A percentile compares a stretch with the other conserved stretches of the same genome.
Conservation (phyloP, 805 yeast species). For the Cyberlindnera bimundalis region DNA sequence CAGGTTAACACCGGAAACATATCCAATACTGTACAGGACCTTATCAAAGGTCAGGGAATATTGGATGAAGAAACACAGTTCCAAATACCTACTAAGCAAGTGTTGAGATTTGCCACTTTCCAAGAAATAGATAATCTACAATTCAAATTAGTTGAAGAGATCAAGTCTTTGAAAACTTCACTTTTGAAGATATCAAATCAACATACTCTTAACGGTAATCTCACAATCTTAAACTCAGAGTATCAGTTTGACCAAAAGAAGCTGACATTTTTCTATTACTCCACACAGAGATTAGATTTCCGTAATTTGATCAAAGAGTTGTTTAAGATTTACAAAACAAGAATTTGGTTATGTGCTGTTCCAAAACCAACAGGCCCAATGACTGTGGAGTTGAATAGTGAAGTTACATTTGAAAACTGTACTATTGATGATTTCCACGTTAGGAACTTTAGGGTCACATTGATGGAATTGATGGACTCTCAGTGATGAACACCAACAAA, state of each 20-base stretch:
- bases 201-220: conserved; percentile 28
- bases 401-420: conserved; percentile 16
- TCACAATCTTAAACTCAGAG: conserved; percentile 61
- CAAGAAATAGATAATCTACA: conserved; percentile 61
- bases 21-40: conserved; percentile 24
- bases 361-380: conserved; percentile 10
- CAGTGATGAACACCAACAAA: too few species aligned
- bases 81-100: conserved; percentile 75
- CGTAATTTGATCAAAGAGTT: conserved; percentile 69
- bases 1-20: conserved; percentile 4
- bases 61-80: conserved; percentile 42
- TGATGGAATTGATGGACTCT: conserved; percentile 9
- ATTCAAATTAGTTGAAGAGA: conserved; percentile 65
- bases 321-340: conserved; percentile 70
- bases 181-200: conserved; percentile 42
- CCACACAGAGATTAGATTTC: conserved; percentile 67
- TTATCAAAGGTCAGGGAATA: conserved; percentile 25
- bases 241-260: conserved; percentile 81
- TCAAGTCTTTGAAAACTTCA: conserved; percentile 67
- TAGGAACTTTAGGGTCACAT: conserved; percentile 16
- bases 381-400: conserved; percentile 8
- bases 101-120: conserved; percentile 71
- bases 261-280: conserved; percentile 64
- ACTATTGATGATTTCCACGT: conserved; percentile 28
- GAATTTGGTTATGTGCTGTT: conserved; percentile 78